A percentile compares a stretch with the other conserved stretches of the same genome.
These are phyloP conservation scores for Phytophthora pinifolia DNA, from an alignment of 352 stramenopile genomes.

Conservation along the genomic window DNA sequence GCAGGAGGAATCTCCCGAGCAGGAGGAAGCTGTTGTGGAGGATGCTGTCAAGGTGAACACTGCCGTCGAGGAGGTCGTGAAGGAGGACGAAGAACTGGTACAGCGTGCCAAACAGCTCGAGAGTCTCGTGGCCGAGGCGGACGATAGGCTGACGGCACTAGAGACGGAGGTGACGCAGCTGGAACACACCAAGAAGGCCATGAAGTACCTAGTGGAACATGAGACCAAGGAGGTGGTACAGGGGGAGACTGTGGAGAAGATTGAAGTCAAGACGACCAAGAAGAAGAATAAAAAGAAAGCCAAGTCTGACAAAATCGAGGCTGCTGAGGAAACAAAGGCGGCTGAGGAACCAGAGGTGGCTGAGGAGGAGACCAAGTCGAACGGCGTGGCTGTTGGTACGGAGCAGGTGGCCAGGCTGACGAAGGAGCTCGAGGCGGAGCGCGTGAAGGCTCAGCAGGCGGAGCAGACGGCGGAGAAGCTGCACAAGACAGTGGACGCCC, in stretches of 20 bases:
- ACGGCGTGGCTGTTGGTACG: constrained; percentile 1
- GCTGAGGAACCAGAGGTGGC: constrained; percentile 5
- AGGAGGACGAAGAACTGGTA: constrained; percentile 19
- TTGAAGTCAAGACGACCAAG: constrained; percentile 14
- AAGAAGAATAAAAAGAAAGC: constrained; percentile 33
- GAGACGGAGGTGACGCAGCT: constrained; percentile 41
- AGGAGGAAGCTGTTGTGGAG: neutral
- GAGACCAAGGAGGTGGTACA: constrained; percentile 12
- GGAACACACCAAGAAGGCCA: constrained; percentile 38
- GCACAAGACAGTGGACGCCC: constrained; percentile 13
- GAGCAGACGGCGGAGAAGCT: constrained; percentile 23
- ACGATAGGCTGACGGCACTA: constrained; percentile 30
- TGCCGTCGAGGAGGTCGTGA: neutral
- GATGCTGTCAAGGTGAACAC: neutral
- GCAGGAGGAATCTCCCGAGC: constrained; percentile 17
- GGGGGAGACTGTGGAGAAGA: constrained; percentile 14
- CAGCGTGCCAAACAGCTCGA: constrained; percentile 16
- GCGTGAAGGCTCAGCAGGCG: constrained; percentile 15
- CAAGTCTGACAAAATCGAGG: constrained; percentile 23
- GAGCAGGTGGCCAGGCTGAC: constrained; percentile 18
- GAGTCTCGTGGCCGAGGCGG: constrained; percentile 23
- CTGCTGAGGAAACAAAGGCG: constrained; percentile 3
- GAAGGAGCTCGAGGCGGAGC: constrained; percentile 22
- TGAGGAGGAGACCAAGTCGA: constrained; percentile 3
- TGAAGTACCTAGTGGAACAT: constrained; percentile 31